Evolutionary conservation across 768 basidiomycete genomes (phyloP), one percentile per base, ranked within the genome.

Genomic region (Boletus bicolor): DNA sequence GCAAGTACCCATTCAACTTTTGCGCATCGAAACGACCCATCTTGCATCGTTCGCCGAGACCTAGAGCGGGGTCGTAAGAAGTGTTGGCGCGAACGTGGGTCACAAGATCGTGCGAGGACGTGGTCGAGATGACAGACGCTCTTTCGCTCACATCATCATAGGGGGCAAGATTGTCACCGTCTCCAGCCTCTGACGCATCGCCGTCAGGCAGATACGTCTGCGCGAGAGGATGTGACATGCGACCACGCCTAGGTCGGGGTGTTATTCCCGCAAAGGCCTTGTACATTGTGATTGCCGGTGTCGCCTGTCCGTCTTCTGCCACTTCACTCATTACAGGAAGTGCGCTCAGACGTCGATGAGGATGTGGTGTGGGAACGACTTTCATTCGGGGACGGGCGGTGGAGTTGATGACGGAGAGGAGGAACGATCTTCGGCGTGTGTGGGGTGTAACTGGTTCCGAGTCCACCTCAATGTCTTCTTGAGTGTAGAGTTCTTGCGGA

Each of bases 31-130:
- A 93, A 30, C 87, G 77, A 15, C 87, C 86, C 32, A 91, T 82
- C 17, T 85, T 87, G 26, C 81, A 82, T 26, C 81, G 81, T 7
- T 80, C 79, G 9, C 84, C 87, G 45, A 87, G 83, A 14, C 89
- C 89, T 67, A 91, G 83, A 2, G 85, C 82, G 26, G 89, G 89
- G 64, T 94, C 93, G 58, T 94, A 92, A 8, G 91, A 93, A 12
- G 91, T 90, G 65, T 96, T 95, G 53, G 83, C 87, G 9, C 90
- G 82, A 47, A 76, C 71, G 66, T 91, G 85, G 6, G 86, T 84
- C 2, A 91, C 91, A 41, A 96, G 76, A 67, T 96, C 93, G 60
- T 95, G 89, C 24, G 93, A 93, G 1, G 91, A 93, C 1, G 89
- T 82, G 1, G 88, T 91, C 4, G 91, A 93, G 45, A 90, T 76